Evolutionary conservation across 345 rosid genomes (phyloP).

Genomic region (Pugionium cornutum): DNA sequence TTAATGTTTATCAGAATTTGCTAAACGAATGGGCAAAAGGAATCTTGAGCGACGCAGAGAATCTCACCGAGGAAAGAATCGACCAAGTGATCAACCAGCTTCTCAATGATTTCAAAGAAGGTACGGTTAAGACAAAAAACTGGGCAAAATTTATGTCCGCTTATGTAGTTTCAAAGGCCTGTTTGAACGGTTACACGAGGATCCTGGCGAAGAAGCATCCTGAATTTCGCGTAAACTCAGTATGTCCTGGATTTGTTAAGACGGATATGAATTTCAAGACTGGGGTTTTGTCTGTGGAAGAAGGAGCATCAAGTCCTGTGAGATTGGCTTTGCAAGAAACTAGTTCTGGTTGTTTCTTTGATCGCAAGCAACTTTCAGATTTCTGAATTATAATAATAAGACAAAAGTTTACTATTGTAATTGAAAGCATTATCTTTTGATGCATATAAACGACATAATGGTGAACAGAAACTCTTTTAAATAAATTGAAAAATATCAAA

Average conservation of each 20-base stretch:
- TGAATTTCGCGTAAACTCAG: slow-evolving; percentile 39
- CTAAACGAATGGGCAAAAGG: slow-evolving; percentile 43
- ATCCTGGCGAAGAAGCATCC: slow-evolving; percentile 48
- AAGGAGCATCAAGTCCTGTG: slow-evolving; percentile 51
- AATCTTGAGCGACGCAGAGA: slow-evolving; percentile 45
- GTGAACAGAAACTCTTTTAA: neutral
- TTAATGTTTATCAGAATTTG: slow-evolving; percentile 33
- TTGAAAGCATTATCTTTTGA: neutral
- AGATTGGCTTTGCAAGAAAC: slow-evolving; percentile 51
- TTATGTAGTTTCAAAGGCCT: slow-evolving; percentile 48
- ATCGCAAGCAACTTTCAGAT: slow-evolving; percentile 38
- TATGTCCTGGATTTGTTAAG: slow-evolving; percentile 58
- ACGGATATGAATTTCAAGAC: slow-evolving; percentile 43
- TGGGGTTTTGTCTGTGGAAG: slow-evolving; percentile 43
- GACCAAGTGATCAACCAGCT: slow-evolving; percentile 43
- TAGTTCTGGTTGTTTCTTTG: slow-evolving; percentile 49
- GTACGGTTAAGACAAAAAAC: slow-evolving; percentile 37
- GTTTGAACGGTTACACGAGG: slow-evolving; percentile 51
- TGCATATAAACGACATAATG: neutral
- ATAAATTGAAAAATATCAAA: too few species aligned
- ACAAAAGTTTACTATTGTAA: neutral
- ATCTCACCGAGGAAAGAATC: slow-evolving; percentile 48
- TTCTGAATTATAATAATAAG: slow-evolving; percentile 26
- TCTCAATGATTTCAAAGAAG: slow-evolving; percentile 46
- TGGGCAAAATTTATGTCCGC: slow-evolving; percentile 42